Percentiles rank a stretch among this genome's conserved stretches.
These are phyloP conservation scores for Forsythia viridissima DNA, from an alignment of 257 asterid species.

Conservation along the genomic window DNA sequence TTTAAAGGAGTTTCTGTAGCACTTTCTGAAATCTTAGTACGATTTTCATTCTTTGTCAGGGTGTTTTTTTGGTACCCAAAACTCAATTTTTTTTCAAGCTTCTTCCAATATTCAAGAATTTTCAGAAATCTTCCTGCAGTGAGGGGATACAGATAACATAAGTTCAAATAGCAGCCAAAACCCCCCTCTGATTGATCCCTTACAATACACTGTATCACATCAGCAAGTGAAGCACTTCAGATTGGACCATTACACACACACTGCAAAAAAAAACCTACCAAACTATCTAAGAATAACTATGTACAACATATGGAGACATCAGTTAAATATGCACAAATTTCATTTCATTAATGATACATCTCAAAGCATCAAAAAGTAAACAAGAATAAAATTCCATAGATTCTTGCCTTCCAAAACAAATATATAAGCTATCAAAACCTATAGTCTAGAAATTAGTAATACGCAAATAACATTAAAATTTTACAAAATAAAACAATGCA, in stretches of 20 bases:
- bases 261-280: neutral
- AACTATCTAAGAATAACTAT: constrained; percentile 5
- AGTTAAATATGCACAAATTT: neutral
- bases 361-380: neutral
- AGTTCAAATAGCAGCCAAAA: neutral
- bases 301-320: neutral
- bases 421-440: neutral
- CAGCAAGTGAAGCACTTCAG: constrained; percentile 10
- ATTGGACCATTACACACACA: constrained; percentile 8
- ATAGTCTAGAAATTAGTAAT: neutral
- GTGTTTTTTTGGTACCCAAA: neutral
- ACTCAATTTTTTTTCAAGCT: neutral
- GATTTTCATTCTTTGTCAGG: neutral
- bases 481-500: neutral
- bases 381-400: neutral
- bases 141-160: neutral
- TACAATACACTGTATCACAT: constrained; percentile 10
- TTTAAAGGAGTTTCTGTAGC: neutral
- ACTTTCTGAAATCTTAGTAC: neutral
- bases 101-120: neutral
- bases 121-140: neutral
- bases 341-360: neutral
- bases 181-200: neutral
- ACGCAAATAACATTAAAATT: neutral
- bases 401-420: neutral